These are phyloP conservation scores for Hypomontagnella submonticulosa DNA, from an alignment of 495 filamentous ascomycete genomes.

Conservation along the genomic window DNA sequence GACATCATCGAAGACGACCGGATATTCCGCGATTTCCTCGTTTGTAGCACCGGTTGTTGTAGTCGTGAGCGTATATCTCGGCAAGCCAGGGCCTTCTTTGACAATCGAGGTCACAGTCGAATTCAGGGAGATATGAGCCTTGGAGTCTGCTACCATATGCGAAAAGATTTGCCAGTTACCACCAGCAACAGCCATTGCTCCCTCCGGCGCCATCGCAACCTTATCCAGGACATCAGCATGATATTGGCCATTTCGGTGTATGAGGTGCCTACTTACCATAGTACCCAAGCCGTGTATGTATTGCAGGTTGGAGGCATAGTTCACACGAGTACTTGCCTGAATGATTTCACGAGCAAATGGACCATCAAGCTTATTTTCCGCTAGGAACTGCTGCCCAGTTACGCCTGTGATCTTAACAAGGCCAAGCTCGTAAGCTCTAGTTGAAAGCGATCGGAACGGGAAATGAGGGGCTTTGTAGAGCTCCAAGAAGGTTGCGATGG, in stretches of 20 bases:
- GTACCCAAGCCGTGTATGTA: slow-evolving; percentile 89
- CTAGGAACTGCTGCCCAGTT: slow-evolving; percentile 78
- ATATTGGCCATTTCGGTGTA: too few relatives aligned
- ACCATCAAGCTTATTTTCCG: slow-evolving; percentile 72
- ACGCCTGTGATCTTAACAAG: slow-evolving; percentile 70
- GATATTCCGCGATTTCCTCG: slow-evolving; percentile 41
- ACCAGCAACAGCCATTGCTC: slow-evolving; percentile 79
- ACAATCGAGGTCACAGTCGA: slow-evolving; percentile 72
- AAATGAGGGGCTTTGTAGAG: slow-evolving; percentile 86
- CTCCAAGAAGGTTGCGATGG: slow-evolving; percentile 77
- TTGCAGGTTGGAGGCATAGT: slow-evolving; percentile 90
- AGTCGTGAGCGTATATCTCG: slow-evolving; percentile 64
- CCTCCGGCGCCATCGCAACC: slow-evolving; percentile 81
- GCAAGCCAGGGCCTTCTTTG: slow-evolving; percentile 50
- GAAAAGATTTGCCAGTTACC: slow-evolving; percentile 98
- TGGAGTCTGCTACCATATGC: slow-evolving; percentile 74
- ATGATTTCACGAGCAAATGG: slow-evolving; percentile 84
- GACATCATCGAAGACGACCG: slow-evolving; percentile 75
- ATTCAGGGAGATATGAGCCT: slow-evolving; percentile 71
- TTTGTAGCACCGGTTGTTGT: slow-evolving; percentile 41
- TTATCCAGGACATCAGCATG: slow-evolving; percentile 30
- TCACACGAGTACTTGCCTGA: slow-evolving; percentile 92
- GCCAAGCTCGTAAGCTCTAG: slow-evolving; percentile 70
- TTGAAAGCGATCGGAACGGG: slow-evolving; percentile 80
- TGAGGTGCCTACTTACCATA: slow-evolving; percentile 72